These are phyloP conservation scores for Solanum bukasovii DNA, from an alignment of 257 asterid species.

Conservation along the genomic window DNA sequence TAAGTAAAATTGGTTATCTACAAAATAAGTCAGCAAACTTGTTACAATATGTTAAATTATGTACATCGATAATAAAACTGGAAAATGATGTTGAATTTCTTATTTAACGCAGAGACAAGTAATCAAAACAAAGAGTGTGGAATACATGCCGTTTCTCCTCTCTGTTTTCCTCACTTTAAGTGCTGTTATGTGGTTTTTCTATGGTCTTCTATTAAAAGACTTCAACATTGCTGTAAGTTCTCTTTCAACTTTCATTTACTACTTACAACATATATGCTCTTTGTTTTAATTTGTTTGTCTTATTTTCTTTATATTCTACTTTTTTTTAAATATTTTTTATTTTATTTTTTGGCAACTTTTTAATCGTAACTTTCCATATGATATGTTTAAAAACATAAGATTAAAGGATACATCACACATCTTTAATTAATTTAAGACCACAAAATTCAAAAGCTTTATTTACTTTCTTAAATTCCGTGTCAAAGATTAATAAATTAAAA, in stretches of 20 bases:
- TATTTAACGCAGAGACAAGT: not conserved
- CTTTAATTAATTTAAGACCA: too few relatives aligned
- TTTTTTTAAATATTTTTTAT: too few relatives aligned
- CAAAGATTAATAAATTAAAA: too few relatives aligned
- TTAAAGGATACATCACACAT: too few relatives aligned
- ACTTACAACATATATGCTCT: not conserved
- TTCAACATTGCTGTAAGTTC: conserved; percentile 32
- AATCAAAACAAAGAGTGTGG: conserved; percentile 37
- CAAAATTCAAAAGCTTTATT: too few relatives aligned
- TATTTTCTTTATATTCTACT: too few relatives aligned
- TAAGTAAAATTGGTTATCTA: not conserved
- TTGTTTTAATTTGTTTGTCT: too few relatives aligned
- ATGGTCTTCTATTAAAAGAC: conserved; percentile 52
- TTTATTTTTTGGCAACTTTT: too few relatives aligned
- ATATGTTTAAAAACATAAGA: too few relatives aligned
- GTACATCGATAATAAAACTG: not conserved
- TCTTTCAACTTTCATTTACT: not conserved
- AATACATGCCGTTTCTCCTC: conserved; percentile 46
- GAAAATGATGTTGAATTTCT: not conserved
- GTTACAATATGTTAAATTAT: not conserved
- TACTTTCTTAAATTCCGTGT: too few relatives aligned
- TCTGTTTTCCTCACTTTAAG: conserved; percentile 29
- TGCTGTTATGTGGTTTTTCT: conserved; percentile 54
- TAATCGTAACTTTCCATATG: too few relatives aligned
- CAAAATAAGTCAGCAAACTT: not conserved